These are phyloP conservation scores for Cutaneotrichosporon sp. DNA, from an alignment of 1,284 basidiomycete species.

Conservation along the genomic window DNA sequence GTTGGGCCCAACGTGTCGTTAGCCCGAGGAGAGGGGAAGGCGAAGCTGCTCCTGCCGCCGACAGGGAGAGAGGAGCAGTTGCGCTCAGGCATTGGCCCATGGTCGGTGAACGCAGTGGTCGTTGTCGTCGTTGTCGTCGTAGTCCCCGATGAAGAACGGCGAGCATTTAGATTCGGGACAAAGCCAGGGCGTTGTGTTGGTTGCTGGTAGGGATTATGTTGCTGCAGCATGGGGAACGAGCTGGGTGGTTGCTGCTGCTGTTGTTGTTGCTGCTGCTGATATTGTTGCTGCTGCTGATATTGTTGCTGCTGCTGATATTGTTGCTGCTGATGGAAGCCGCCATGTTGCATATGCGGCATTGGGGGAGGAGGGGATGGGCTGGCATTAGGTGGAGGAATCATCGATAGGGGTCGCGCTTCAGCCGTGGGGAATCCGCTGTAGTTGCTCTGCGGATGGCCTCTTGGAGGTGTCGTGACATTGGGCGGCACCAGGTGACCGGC, in stretches of 20 bases:
- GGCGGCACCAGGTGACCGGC: background rate
- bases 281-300: background rate
- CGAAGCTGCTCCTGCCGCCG: background rate
- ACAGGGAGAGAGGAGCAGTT: conserved; percentile 20
- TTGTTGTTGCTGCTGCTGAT: background rate
- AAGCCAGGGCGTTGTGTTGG: background rate
- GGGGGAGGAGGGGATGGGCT: background rate
- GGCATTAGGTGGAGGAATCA: background rate
- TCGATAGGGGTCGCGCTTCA: background rate
- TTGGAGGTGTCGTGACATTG: background rate
- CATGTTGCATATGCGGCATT: too few relatives aligned
- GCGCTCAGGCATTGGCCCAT: conserved; percentile 5
- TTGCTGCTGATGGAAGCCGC: background rate
- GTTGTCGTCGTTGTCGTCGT: conserved; percentile 25
- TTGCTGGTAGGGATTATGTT: background rate
- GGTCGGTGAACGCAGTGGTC: conserved; percentile 8
- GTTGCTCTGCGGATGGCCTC: background rate
- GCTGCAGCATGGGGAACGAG: background rate
- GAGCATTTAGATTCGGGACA: background rate
- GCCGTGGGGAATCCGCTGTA: background rate
- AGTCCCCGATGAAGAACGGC: conserved; percentile 29
- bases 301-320: background rate
- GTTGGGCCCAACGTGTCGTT: background rate
- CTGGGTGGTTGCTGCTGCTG: background rate
- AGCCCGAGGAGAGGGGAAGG: conserved; percentile 4